Evolutionary conservation across 257 asterid genomes (phyloP).

Genomic region (Paulownia fortunei): DNA sequence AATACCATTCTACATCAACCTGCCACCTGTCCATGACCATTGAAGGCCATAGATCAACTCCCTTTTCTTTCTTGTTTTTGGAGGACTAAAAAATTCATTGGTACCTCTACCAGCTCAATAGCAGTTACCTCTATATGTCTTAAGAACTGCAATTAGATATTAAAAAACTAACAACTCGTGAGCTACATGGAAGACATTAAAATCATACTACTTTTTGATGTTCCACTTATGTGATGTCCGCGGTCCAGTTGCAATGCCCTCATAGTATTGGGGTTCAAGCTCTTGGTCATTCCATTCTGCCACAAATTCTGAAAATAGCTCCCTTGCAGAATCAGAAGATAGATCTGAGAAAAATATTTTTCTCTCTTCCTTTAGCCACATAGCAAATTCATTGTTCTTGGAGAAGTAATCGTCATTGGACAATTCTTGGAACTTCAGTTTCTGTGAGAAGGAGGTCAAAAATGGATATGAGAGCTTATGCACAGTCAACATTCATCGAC

Average conservation of each 20-base stretch:
- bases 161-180: not conserved
- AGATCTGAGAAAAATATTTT: slow-evolving; percentile 72
- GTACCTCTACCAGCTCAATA: not conserved
- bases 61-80: not conserved
- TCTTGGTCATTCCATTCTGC: slow-evolving; percentile 73
- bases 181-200: slow-evolving; percentile 6
- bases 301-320: slow-evolving; percentile 67
- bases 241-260: slow-evolving; percentile 81
- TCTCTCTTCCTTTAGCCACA: slow-evolving; percentile 88
- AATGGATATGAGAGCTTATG: not conserved
- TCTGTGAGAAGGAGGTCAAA: slow-evolving; percentile 48
- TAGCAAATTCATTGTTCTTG: slow-evolving; percentile 85
- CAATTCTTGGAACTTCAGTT: slow-evolving; percentile 60
- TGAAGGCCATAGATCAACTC: not conserved
- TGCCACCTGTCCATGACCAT: not conserved
- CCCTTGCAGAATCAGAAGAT: slow-evolving; percentile 73
- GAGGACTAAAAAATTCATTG: not conserved
- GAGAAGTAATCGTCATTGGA: slow-evolving; percentile 85
- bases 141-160: not conserved
- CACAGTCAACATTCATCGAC: not conserved
- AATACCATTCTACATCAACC: slow-evolving; percentile 8
- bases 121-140: not conserved
- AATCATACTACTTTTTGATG: slow-evolving; percentile 51
- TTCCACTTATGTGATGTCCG: slow-evolving; percentile 89
- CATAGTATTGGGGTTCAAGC: slow-evolving; percentile 74